Base-by-base conservation (phyloP, 2,329 filamentous ascomycete genomes). In the Sporothrix inflata region DNA sequence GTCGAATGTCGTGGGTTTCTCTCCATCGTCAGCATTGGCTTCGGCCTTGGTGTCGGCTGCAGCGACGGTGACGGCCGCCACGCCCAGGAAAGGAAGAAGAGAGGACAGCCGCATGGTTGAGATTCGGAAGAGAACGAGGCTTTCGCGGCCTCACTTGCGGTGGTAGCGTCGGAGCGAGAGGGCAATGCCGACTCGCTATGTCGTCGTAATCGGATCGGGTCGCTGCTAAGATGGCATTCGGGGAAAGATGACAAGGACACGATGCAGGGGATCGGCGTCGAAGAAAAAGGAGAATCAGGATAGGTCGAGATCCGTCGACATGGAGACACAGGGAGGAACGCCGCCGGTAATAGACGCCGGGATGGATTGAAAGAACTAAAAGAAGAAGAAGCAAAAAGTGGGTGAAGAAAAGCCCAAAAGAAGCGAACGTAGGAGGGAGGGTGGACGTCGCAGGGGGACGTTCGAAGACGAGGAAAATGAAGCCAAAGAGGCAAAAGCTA, bases 1-100 rank as follows among this genome's bases (percentile, higher is more conserved):
- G 78, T 93, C 91, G 83, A 93, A 93, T 53, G 83, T 83, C 40
- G 90, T 92, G 74, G 80, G 80, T 74, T 84, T 81, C 11, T 82
- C 80, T 49, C 81, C 82, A 11, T 79, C 80, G 63, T 84, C 80
- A 53, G 81, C 79, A 49, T 24, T 65, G 27, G 69, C n/a, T 4
- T 69, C 24, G 14, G 71, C 60, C 14, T 53, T 53, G 49, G 57
- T 49, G 16, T 71, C 69, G 19, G 53, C 72, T 12, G 76, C 76
- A 45, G 82, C 82, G 65, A 80, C 78, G 68, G 82, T 83, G 63
- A 84, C 76, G 66, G 81, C 79, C 69, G 82, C 80, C 45, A 82
- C 82, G 79, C 85, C 82, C 73, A 88, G 80, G 69, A 88, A 78
- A 75, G 86, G 79, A 73, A 85, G 79, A 70, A 84, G 77, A 69